Evolutionary conservation across 495 filamentous ascomycete species (phyloP), one percentile per base, ranked within the genome.

Genomic region (Peziza echinospora): DNA sequence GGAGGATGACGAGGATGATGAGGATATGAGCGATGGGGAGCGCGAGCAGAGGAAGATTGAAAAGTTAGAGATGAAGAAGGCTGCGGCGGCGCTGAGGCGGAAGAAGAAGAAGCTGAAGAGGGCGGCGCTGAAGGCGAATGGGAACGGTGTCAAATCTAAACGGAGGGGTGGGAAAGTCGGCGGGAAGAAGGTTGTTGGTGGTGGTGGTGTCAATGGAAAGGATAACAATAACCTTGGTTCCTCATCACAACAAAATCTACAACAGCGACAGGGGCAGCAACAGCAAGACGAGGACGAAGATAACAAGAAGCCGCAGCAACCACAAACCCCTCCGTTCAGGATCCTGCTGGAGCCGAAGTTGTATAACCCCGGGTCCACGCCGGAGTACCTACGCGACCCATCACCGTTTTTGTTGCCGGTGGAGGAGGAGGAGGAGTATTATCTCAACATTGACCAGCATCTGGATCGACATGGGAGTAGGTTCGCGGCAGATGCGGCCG

Each of bases 361-460:
- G 7, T 59, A 59, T 37, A 44, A 47, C 3, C 56, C 52, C 11
- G 56, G 56, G 2, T 49, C 47, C 22, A 59, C 56, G 5, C 56
- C 56, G 0, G 49, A 53, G 5, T 59, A 59, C 47, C 43, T 59
- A 8, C 47, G 53, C 21, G 47, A 54, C 41, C 49, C 57, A 21
- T 50, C 46, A 13, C 56, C 56, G 13, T 59, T 59, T 37, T 26
- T 59, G 9, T 68, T 93, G 43, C 76, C 75, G 2, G 70, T 81
- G 11, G 74, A 82, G 46, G 78, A 85, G 46, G 73, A 93, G 53
- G 80, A 84, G 47, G 82, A 91, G 45, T 82, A 82, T 55, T 72
- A 89, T 34, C 64, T 71, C 47, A 69, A 75, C 11, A 62, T 85
- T 46, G 87, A 96, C 57, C 64, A 64, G 13, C 67, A 70, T 23